Evolutionary conservation across 805 yeast species (phyloP).

Genomic region (Diddensiella caesifluorescens): DNA sequence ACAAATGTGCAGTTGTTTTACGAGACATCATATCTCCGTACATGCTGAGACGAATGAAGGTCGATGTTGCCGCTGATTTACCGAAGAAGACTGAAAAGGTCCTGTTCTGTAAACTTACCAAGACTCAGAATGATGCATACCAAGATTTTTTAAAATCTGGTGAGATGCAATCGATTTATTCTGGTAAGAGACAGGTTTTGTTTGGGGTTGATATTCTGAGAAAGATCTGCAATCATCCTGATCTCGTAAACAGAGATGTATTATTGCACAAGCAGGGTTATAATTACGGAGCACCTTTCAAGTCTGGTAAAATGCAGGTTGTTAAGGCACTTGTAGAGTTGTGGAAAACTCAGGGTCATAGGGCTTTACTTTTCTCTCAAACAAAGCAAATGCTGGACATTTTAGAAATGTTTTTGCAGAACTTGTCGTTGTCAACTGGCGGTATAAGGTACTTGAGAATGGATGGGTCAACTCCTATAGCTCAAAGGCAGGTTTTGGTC

Average conservation of each 20-base stretch:
- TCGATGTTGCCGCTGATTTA: slow-evolving; percentile 90
- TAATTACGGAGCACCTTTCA: slow-evolving; percentile 41
- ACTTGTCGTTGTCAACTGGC: slow-evolving; percentile 29
- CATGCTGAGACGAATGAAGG: slow-evolving; percentile 76
- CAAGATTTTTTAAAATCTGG: slow-evolving; percentile 68
- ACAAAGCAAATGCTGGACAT: slow-evolving; percentile 92
- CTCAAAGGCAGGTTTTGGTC: slow-evolving; percentile 69
- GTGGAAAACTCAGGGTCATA: slow-evolving; percentile 75
- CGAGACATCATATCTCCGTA: slow-evolving; percentile 89
- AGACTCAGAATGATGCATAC: slow-evolving; percentile 68
- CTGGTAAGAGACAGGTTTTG: slow-evolving; percentile 74
- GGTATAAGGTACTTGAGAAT: slow-evolving; percentile 60
- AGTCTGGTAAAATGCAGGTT: slow-evolving; percentile 89
- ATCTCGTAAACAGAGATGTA: slow-evolving; percentile 51
- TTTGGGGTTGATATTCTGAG: slow-evolving; percentile 87
- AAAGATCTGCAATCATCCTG: slow-evolving; percentile 96
- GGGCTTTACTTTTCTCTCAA: slow-evolving; percentile 83
- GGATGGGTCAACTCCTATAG: slow-evolving; percentile 92
- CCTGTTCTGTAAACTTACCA: slow-evolving; percentile 79
- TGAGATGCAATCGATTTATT: slow-evolving; percentile 64
- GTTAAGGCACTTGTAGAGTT: slow-evolving; percentile 64
- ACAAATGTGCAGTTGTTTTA: slow-evolving; percentile 88
- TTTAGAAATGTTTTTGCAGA: slow-evolving; percentile 58
- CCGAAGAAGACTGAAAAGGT: slow-evolving; percentile 95
- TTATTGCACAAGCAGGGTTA: slow-evolving; percentile 32